Evolutionary conservation across 257 asterid genomes (phyloP).

Genomic region (Nicotiana tomentosiformis): DNA sequence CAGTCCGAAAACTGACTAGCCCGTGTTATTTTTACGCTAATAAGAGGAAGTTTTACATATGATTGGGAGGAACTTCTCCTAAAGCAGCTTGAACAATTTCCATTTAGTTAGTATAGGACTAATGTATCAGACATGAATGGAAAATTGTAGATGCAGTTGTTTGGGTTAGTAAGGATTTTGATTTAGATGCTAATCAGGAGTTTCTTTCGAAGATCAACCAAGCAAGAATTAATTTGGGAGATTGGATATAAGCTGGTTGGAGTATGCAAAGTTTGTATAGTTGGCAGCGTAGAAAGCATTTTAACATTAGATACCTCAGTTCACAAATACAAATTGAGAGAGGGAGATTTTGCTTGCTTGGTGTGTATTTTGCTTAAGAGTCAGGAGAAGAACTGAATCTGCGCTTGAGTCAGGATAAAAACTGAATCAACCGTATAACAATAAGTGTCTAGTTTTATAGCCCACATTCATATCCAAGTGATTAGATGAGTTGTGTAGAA

Average conservation of each 20-base stretch:
- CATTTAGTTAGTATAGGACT: not conserved
- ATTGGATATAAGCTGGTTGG: not conserved
- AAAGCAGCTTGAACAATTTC: not conserved
- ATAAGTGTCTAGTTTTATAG: too few relatives aligned
- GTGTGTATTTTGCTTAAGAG: not conserved
- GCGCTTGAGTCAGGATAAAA: too few relatives aligned
- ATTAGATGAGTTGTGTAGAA: too few relatives aligned
- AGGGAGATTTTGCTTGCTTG: not conserved
- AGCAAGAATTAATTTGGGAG: not conserved
- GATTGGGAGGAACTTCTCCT: not conserved
- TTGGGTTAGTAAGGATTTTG: not conserved
- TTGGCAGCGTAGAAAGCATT: not conserved
- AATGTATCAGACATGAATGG: not conserved
- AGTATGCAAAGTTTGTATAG: not conserved
- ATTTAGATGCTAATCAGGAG: not conserved
- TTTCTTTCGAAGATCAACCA: not conserved
- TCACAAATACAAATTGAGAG: not conserved
- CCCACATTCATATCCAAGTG: too few relatives aligned
- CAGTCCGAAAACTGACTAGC: too few relatives aligned
- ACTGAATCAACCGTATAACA: not conserved
- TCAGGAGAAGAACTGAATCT: not conserved
- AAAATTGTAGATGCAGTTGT: not conserved
- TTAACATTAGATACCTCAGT: not conserved
- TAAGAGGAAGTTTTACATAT: not conserved
- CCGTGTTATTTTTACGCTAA: too few relatives aligned